A percentile compares a stretch with the other conserved stretches of the same genome.
Evolutionary conservation across 2,329 filamentous ascomycete species (phyloP).

Genomic region (Trichoderma endophyticum): DNA sequence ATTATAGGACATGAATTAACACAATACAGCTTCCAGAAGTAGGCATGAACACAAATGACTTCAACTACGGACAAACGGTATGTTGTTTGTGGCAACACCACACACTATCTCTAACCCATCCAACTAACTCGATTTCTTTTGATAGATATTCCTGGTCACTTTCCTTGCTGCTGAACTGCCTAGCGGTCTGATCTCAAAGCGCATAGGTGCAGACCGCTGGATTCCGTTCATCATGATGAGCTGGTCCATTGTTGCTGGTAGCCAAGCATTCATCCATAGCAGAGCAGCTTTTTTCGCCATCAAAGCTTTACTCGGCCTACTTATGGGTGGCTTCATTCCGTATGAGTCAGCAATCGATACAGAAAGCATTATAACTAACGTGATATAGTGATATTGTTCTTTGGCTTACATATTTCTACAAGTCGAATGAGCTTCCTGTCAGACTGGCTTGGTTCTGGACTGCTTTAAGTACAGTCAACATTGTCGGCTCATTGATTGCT

Average conservation of each 20-base stretch:
- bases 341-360: constrained; percentile 13
- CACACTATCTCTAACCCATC: neutral
- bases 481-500: constrained; percentile 29
- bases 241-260: constrained; percentile 36
- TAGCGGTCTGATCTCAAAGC: constrained; percentile 51
- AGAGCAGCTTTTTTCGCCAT: constrained; percentile 32
- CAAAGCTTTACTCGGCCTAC: constrained; percentile 41
- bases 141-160: constrained; percentile 42
- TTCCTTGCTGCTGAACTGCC: constrained; percentile 54
- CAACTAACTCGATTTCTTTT: constrained; percentile 21
- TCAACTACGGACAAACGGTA: constrained; percentile 46
- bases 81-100: neutral
- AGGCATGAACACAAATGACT: constrained; percentile 38
- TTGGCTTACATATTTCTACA: constrained; percentile 35
- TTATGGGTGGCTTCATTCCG: constrained; percentile 61
- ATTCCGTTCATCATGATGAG: constrained; percentile 45
- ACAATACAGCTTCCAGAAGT: constrained; percentile 41
- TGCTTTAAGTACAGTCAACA: constrained; percentile 26
- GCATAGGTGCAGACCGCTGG: constrained; percentile 47
- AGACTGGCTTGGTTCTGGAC: constrained; percentile 33
- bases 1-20: neutral
- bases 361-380: neutral
- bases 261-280: constrained; percentile 31
- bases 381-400: constrained; percentile 30
- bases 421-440: constrained; percentile 30